phyloP scores from a whole-genome alignment of 345 rosid species.

The Lenwebbia sp. region DNA sequence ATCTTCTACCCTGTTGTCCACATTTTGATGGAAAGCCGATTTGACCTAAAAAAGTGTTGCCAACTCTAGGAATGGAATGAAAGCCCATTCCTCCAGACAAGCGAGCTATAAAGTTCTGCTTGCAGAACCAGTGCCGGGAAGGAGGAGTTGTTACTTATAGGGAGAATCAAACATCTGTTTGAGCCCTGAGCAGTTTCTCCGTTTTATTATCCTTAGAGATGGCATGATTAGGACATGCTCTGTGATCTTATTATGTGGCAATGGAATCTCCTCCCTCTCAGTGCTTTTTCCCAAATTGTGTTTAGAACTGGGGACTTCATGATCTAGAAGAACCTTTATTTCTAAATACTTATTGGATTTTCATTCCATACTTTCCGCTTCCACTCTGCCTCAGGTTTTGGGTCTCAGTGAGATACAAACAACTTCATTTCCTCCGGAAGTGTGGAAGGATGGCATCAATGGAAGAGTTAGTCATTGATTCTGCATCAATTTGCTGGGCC shows the following conservation, averaged over 20 bases:
- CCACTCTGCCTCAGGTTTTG: slow-evolving; percentile 45
- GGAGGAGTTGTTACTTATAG: not conserved
- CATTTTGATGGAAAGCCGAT: not conserved
- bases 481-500: slow-evolving; percentile 70
- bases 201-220: not conserved
- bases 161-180: not conserved
- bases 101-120: not conserved
- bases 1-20: not conserved
- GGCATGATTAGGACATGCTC: not conserved
- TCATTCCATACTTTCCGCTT: not conserved
- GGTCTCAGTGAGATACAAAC: slow-evolving; percentile 69
- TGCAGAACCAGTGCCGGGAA: not conserved
- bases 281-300: not conserved
- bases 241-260: not conserved
- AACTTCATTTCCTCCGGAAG: slow-evolving; percentile 37
- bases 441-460: slow-evolving; percentile 47
- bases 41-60: not conserved
- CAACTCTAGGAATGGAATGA: not conserved
- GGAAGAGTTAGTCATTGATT: slow-evolving; percentile 56
- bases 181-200: not conserved
- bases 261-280: not conserved
- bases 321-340: not conserved
- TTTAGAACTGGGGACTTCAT: not conserved
- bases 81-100: not conserved
- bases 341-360: not conserved